phyloP scores from a whole-genome alignment of 1,284 basidiomycete species.

The Ustilago tritici region DNA sequence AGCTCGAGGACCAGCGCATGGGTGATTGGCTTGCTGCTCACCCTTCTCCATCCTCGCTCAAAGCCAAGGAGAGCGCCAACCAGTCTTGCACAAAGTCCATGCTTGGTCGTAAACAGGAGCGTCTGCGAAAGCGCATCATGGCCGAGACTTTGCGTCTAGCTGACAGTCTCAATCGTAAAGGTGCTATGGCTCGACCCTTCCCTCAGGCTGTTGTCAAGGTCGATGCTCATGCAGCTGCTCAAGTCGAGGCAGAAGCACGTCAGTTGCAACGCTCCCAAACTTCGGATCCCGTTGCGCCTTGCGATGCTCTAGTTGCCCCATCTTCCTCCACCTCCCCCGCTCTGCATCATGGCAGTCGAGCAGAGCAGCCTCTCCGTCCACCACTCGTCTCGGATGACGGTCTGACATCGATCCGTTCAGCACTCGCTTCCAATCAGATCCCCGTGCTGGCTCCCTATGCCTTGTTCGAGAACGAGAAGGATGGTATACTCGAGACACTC shows the following conservation, averaged over 20 bases:
- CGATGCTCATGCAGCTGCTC: conserved; percentile 40
- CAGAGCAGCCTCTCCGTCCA: conserved; percentile 47
- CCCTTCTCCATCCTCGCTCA: conserved; percentile 18
- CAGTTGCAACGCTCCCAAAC: conserved; percentile 20
- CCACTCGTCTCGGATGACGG: conserved; percentile 77
- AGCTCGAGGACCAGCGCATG: conserved; percentile 50
- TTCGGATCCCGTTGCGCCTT: conserved; percentile 6
- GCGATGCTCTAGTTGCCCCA: conserved; percentile 25
- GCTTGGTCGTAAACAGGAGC: conserved; percentile 49
- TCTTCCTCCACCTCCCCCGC: conserved; percentile 30
- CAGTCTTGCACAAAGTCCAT: conserved; percentile 17
- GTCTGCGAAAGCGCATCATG: conserved; percentile 79
- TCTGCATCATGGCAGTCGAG: conserved; percentile 27
- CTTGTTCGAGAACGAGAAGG: conserved; percentile 79
- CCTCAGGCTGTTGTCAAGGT: conserved; percentile 60
- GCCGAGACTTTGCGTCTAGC: conserved; percentile 76
- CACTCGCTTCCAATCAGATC: conserved; percentile 90
- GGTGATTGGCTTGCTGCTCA: conserved; percentile 57
- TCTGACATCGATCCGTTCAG: conserved; percentile 84
- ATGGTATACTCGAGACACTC: conserved; percentile 76
- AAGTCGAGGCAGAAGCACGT: conserved; percentile 34
- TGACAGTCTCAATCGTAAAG: conserved; percentile 83
- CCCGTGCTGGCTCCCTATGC: conserved; percentile 96
- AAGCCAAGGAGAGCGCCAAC: conserved; percentile 27
- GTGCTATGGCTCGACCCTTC: conserved; percentile 87